Evolutionary conservation across 202 grass and related monocot genomes (phyloP), one percentile per base, ranked within the genome.

Genomic region (Bolboschoenoplectus hybrid): DNA sequence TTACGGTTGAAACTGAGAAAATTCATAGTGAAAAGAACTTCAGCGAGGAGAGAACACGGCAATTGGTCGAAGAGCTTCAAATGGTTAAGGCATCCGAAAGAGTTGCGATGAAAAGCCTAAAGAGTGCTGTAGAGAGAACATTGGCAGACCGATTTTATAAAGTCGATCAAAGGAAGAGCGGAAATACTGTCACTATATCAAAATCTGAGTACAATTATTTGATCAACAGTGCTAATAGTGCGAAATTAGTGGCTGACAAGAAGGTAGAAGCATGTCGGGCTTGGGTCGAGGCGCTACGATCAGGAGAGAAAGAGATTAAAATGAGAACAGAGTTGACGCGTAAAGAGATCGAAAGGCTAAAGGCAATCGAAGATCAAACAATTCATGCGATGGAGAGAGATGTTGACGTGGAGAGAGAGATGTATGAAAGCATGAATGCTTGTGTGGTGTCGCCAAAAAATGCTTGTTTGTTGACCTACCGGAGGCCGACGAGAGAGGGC

Each of bases 191-290:
- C 35, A 92, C 93, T 13, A 83, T 98, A 64, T 96, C 93, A 2
- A 90, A 90, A 84, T 92, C 90, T 60, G 93, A 98, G 86, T 92
- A 91, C 84, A 91, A 95, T 83, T 98, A 98, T 87, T 86, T 98
- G 77, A 91, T 80, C 67, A 86, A 84, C 8, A 85, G 85, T 13
- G 90, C 90, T 38, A 88, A 70, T 71, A 62, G 82, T 66, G 92
- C 89, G 1, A 86, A 87, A 69, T 87, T 75, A 53, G 92, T 97
- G 41, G 87, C 92, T 9, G 92, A 94, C 63, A 97, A 94, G 85
- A 97, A 97, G 85, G 92, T 97, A 44, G 84, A 87, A 49, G 94
- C 94, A 78, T 90, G 91, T 80, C 87, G 67, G 83, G 90, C 88
- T 84, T 97, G 94, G 94, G 90, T 94, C 50, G 63, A 87, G 80